Base-by-base conservation (phyloP, 257 asterid genomes). In the Capsicum pubescens region DNA sequence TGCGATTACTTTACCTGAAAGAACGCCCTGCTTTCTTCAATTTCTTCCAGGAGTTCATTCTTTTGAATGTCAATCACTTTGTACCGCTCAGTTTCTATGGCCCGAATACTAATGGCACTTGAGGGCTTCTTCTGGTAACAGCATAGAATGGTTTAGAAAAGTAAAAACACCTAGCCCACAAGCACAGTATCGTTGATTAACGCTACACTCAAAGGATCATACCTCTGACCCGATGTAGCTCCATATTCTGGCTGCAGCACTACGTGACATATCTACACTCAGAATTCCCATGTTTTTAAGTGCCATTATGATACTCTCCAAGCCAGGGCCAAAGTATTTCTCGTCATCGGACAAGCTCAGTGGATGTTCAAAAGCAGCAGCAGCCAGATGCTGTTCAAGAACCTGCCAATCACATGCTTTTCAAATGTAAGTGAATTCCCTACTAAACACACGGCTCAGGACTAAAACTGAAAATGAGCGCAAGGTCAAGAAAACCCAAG, bases 11-110 rank as follows among this genome's bases (percentile, higher is more conserved):
- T 86, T 82, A 93, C 99, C 97, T 96, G 98, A 89, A 96, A 96
- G 91, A 96, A 94, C 84, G 98, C 97, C 90, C 83, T 92, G 92
- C 98, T 94, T 87, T 96, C 99, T 89, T 96, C 99, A 87, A 96
- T 91, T 90, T 96, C 99, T 94, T 96, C 99, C 63, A 96, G 91
- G 86, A 92, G 91, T 89, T 93, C 96, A 76, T 92, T 84, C 84
- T 84, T 96, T 85, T 82, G 89, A 88, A 86, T 84, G 90, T 94
- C 94, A 79, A 93, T 90, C 76, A 96, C 99, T 91, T 89, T 91
- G 89, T 91, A 96, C 46, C 94, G 91, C 88, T 87, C 93, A 59
- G 91, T 82, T 86, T 94, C 99, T 80, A 94, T 96, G 85, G 98
- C 94, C 79, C 99, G 92, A 85, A 94, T 88, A 85, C 89, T 91